These are phyloP conservation scores for Coemansia sp. DNA, from an alignment of 192 early-diverging fungal species.

Conservation along the genomic window DNA sequence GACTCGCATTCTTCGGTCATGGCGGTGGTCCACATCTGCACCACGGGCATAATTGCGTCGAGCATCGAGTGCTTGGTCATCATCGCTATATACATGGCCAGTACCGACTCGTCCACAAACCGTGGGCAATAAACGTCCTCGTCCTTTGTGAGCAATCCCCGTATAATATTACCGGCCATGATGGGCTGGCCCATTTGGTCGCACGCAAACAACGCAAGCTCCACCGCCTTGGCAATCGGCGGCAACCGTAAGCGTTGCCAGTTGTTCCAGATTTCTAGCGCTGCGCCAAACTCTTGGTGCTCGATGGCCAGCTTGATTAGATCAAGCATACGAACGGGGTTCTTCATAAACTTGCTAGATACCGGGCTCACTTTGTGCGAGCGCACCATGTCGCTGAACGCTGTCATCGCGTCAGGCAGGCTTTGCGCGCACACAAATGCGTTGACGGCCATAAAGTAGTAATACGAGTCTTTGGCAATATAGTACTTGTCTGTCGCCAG, in stretches of 20 bases:
- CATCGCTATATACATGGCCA: constrained; percentile 40
- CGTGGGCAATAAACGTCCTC: constrained; percentile 7
- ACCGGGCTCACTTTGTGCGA: constrained; percentile 24
- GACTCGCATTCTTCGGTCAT: neutral
- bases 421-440: constrained; percentile 26
- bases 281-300: constrained; percentile 22
- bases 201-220: constrained; percentile 37
- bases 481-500: constrained; percentile 31
- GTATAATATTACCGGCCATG: constrained; percentile 25
- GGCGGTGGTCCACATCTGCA: constrained; percentile 26
- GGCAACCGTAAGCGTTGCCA: constrained; percentile 26
- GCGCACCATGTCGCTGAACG: constrained; percentile 40
- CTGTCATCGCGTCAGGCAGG: constrained; percentile 34
- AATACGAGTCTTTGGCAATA: constrained; percentile 34
- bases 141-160: constrained; percentile 13
- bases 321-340: constrained; percentile 17
- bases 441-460: constrained; percentile 30
- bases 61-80: constrained; percentile 31
- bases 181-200: constrained; percentile 38
- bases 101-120: constrained; percentile 24
- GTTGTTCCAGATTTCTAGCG: constrained; percentile 33
- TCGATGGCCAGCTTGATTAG: constrained; percentile 25
- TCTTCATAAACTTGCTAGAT: constrained; percentile 9
- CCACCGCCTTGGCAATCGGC: constrained; percentile 12
- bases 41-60: constrained; percentile 16